Base-by-base conservation (phyloP, 2,329 filamentous ascomycete genomes). In the Ustulina deusta region DNA sequence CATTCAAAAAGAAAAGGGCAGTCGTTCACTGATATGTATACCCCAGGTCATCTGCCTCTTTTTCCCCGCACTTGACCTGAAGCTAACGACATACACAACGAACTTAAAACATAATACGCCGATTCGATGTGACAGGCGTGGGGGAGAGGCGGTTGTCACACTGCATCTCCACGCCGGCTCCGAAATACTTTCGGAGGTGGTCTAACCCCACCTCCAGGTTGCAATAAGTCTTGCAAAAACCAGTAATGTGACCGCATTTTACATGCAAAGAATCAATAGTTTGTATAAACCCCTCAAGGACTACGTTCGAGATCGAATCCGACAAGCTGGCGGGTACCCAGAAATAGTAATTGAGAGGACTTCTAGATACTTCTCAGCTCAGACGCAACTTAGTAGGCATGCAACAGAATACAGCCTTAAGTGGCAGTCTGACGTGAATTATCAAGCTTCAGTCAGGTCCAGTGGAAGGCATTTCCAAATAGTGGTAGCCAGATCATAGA, bases 191-290 rank as follows among this genome's bases (percentile, higher is more conserved):
- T 60, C 17, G 32, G 25, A 27, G 36, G 6, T 52, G 25, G 25
- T 32, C 48, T 42, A 25, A 61, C 58, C 36, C 46, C 27, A 52
- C n/a, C 11, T 52, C 34, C 27, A 61, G 17, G 36, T 34, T 44
- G 20, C 48, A 20, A 20, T 15, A 20, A 34, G 27, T 27, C 15
- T n/a, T 29, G 6, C 10, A 2, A 49, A 29, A 22, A 20, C 11
- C 25, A 44, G 34, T 11, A 20, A 22, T 34, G 36, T 61, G 59
- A 54, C 51, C 27, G n/a, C 25, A 54, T 44, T 38, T 44, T 40
- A n/a, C 25, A 54, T 61, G 3, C 5, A n/a, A 34, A 17, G 29
- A 15, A 32, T 34, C 27, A 52, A 32, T 20, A 32, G 27, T n/a
- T 11, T 27, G 9, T n/a, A 27, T 4, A 11, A 13, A 2, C 6